These are phyloP conservation scores for Epichloe sibirici DNA, from an alignment of 2,329 filamentous ascomycete genomes.

Conservation along the genomic window DNA sequence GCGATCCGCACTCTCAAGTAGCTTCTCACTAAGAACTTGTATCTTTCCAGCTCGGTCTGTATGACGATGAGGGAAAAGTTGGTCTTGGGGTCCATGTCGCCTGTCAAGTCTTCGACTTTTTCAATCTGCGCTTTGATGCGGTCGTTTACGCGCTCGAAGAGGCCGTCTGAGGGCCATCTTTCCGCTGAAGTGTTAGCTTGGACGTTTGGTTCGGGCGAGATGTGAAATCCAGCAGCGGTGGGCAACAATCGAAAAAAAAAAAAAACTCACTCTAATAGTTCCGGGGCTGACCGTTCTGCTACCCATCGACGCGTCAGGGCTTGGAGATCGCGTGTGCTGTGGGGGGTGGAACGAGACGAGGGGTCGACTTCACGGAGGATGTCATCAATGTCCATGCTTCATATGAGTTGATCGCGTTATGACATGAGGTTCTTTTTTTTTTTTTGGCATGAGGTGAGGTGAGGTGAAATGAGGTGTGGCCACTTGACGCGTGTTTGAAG, in stretches of 20 bases:
- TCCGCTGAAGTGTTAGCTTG: background rate
- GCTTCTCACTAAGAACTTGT: constrained; percentile 80
- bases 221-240: too few relatives aligned
- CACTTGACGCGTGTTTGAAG: too few relatives aligned
- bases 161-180: constrained; percentile 53
- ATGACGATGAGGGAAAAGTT: constrained; percentile 92
- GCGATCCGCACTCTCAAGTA: constrained; percentile 74
- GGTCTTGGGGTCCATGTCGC: constrained; percentile 75
- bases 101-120: constrained; percentile 63
- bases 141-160: constrained; percentile 74
- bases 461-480: background rate
- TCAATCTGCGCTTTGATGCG: constrained; percentile 59
- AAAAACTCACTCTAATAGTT: constrained; percentile 61
- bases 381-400: constrained; percentile 64
- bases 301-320: constrained; percentile 86
- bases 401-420: background rate
- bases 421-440: background rate
- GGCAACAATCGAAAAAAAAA: too few relatives aligned
- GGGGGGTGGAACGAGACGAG: constrained; percentile 37
- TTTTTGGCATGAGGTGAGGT: background rate
- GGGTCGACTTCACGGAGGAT: constrained; percentile 65
- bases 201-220: too few relatives aligned
- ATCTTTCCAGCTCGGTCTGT: constrained; percentile 90
- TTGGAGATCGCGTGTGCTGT: constrained; percentile 65
- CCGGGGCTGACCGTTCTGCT: constrained; percentile 78